Conservation (phyloP, 2,329 filamentous ascomycete genomes). For the Calycina marina region DNA sequence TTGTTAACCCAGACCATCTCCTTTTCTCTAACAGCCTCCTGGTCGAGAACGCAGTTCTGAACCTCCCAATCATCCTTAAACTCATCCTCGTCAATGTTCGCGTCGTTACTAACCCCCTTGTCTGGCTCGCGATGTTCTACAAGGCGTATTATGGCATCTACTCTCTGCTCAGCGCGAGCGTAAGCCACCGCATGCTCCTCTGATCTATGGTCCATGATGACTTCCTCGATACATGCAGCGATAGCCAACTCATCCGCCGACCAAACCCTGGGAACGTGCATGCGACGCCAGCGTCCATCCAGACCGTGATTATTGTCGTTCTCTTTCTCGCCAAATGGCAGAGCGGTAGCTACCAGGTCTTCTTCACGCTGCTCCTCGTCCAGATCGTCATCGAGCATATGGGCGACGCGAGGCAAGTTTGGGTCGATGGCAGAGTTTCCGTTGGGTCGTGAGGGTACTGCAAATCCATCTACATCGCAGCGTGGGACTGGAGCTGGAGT, state of each 20-base stretch:
- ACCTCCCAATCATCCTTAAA: slow-evolving; percentile 88
- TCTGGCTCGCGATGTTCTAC: slow-evolving; percentile 32
- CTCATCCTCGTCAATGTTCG: slow-evolving; percentile 62
- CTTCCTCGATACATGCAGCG: slow-evolving; percentile 55
- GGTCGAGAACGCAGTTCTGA: slow-evolving; percentile 57
- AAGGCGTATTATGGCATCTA: slow-evolving; percentile 36
- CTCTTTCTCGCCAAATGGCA: slow-evolving; percentile 1
- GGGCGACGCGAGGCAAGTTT: too few relatives aligned
- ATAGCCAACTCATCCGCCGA: slow-evolving; percentile 45
- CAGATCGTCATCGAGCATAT: slow-evolving; percentile 1
- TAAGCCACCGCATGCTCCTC: slow-evolving; percentile 41
- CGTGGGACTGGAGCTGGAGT: slow-evolving; percentile 24
- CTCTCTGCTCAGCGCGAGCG: slow-evolving; percentile 40
- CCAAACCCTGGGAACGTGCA: slow-evolving; percentile 36
- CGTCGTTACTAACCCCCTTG: slow-evolving; percentile 38
- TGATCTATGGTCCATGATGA: slow-evolving; percentile 48
- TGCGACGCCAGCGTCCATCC: slow-evolving; percentile 18
- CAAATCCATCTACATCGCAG: slow-evolving; percentile 54
- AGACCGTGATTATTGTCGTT: slow-evolving; percentile 7
- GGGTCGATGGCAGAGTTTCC: slow-evolving; percentile 7
- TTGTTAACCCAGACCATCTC: slow-evolving; percentile 89
- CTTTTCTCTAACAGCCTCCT: slow-evolving; percentile 65
- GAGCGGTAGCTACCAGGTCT: slow-evolving; percentile 17
- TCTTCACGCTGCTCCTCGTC: not conserved
- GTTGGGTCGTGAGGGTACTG: slow-evolving; percentile 39